Percentiles rank a stretch among this genome's conserved stretches.
Conservation (phyloP, 192 early-diverging fungal species). For the Pecoramyces ruminantium region DNA sequence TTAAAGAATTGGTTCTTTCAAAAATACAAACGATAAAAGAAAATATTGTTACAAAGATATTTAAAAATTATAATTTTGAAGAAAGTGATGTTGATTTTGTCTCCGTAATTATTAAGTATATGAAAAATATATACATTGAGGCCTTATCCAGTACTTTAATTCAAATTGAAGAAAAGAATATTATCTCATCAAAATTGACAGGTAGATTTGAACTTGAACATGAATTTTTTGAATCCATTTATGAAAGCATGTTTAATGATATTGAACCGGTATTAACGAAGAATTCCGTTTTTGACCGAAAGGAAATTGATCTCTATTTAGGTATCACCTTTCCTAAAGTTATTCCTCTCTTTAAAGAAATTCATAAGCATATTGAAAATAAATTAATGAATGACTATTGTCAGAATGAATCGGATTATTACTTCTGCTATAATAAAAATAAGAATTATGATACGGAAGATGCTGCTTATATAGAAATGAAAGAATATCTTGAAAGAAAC, state of each 20-base stretch:
- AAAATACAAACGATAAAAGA: background rate
- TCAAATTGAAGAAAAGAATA: background rate
- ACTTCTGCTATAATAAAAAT: background rate
- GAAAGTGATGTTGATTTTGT: background rate
- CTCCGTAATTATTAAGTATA: background rate
- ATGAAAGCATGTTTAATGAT: background rate
- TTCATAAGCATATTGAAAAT: background rate
- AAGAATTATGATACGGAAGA: background rate
- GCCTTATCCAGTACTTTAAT: background rate
- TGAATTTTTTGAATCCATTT: background rate
- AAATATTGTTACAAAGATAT: background rate
- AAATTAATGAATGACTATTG: background rate
- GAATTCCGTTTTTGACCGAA: background rate
- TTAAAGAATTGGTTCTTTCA: background rate
- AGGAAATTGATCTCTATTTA: background rate
- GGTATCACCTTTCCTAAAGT: background rate
- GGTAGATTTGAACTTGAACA: background rate
- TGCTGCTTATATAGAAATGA: background rate
- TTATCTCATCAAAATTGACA: background rate
- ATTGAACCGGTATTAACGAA: background rate
- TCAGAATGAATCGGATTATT: background rate
- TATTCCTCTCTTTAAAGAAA: background rate
- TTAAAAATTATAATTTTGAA: background rate
- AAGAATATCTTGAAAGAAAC: background rate
- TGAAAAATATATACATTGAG: background rate